Base-by-base conservation (phyloP, 768 basidiomycete genomes). In the Amanita pallidorosea region DNA sequence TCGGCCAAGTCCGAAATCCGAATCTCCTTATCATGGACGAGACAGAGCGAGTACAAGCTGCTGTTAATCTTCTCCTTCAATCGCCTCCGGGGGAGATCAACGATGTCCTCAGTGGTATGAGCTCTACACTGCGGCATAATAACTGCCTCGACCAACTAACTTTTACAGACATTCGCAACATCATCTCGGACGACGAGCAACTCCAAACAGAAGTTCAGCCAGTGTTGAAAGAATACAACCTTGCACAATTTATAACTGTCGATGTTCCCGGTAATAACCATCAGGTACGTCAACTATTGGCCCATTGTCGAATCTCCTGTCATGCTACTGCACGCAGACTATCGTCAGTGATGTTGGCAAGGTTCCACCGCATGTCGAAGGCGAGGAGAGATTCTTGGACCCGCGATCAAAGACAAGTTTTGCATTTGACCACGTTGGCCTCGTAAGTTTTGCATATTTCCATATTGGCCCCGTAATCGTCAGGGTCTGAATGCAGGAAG, bases 1-100 rank as follows among this genome's bases (percentile, higher is more conserved):
- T 41, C 49, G 49, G 49, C 41, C 15, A 51, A 51, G 33, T 31
- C 49, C 49, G 49, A 51, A 27, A 42, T 20, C 7, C 8, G 4
- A 11, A 4, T 50, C 1, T 15, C 40, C 25, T 29, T 23, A 6
- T 5, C 33, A 46, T 88, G 85, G 75, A 79, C 55, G 63, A 71
- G 46, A 66, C 70, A 47, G 81, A 85, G 60, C 80, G 83, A 25
- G 80, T 89, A 42, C 70, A 80, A 60, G 75, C 77, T 7, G 93
- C 86, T 20, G 82, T 87, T 22, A 73, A 73, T 29, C 88, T 96
- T 60, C 71, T 98, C 27, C 74, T 89, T 0, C 94, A 96, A 63
- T 83, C 90, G 1, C 94, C 94, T 22, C 94, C 94, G 1, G 94
- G 94, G 41, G 88, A 98, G 71, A 92, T 97, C 57, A 96, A 95